Base-by-base conservation (phyloP, 805 yeast species). In the Starmera quercuum region DNA sequence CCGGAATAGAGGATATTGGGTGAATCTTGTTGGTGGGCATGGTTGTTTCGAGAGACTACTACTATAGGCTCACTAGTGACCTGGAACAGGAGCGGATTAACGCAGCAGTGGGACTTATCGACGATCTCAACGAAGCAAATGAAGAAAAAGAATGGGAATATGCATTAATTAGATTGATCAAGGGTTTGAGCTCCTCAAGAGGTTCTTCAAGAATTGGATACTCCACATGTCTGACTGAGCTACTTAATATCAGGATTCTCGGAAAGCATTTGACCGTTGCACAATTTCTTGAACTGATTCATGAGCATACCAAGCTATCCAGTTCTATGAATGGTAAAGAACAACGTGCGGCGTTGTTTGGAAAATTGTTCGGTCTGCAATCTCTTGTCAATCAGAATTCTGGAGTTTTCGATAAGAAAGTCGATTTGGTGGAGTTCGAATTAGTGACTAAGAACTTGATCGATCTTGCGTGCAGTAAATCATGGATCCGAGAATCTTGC, bases 171-270 rank as follows among this genome's bases (percentile, higher is more conserved):
- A 70, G 97, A 50, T 64, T 90, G 41, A 71, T 85, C 42, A 79
- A 77, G 41, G 97, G 97, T 33, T 61, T 90, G 21, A 66, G 86
- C 5, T 82, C 95, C 6, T 71, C 87, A 12, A 73, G 92, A 48
- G 94, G 83, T 17, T 70, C 86, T 31, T 92, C 95, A 1, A 66
- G 97, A 36, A 59, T 84, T 20, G 97, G 97, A 5, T 90, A 81
- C 50, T 83, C 95, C 3, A 73, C 85, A 69, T 90, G 95, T 29
- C 59, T 90, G 29, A 75, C 88, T 0, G 97, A 90, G 54, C 59
- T 81, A 2, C 32, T 66, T 45, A 54, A 59, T 59, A 23, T 61
- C 53, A 45, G 63, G 22, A 33, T 56, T 15, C 40, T 51, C 30
- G 68, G 35, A 30, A 46, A 40, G 7, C 32, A 45, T 4, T 49